These are phyloP conservation scores for Fusarium robinianum DNA, from an alignment of 2,329 filamentous ascomycete genomes.

Conservation along the genomic window DNA sequence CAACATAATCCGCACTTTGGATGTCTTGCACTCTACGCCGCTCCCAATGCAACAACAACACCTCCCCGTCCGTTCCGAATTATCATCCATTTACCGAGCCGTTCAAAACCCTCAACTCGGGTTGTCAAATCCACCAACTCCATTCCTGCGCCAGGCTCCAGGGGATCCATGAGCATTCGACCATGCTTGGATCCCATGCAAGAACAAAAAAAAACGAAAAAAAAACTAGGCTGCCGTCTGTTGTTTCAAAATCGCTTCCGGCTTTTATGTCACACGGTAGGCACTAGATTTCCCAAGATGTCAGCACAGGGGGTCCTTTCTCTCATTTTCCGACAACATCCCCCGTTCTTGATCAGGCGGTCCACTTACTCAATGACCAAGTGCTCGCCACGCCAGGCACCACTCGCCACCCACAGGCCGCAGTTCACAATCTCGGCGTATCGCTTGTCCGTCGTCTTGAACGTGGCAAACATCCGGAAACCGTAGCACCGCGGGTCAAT, in stretches of 20 bases:
- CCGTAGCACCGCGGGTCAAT: slow-evolving; percentile 51
- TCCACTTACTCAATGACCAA: slow-evolving; percentile 51
- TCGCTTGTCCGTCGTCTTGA: slow-evolving; percentile 55
- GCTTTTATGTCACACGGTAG: slow-evolving; percentile 42
- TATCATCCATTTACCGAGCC: slow-evolving; percentile 20
- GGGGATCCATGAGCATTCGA: slow-evolving; percentile 19
- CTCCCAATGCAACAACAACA: slow-evolving; percentile 26
- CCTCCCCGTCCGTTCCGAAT: slow-evolving; percentile 12
- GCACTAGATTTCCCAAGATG: slow-evolving; percentile 29
- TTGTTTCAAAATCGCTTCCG: slow-evolving; percentile 1
- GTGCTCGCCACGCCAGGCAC: slow-evolving; percentile 51
- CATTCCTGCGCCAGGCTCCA: slow-evolving; percentile 30
- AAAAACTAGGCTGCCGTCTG: too few relatives aligned
- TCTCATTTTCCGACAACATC: slow-evolving; percentile 4
- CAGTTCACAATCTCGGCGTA: slow-evolving; percentile 55
- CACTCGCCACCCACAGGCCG: slow-evolving; percentile 55
- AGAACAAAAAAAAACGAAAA: slow-evolving; percentile 13
- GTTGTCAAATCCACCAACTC: slow-evolving; percentile 22
- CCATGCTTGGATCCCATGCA: slow-evolving; percentile 28
- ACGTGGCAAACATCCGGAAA: slow-evolving; percentile 54
- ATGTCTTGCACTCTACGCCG: too few relatives aligned
- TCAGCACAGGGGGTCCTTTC: slow-evolving; percentile 20
- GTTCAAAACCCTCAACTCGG: slow-evolving; percentile 23
- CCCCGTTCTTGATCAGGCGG: not conserved
- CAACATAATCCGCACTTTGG: too few relatives aligned